Evolutionary conservation across 768 basidiomycete species (phyloP).

Genomic region (Pleurotus eryngii): DNA sequence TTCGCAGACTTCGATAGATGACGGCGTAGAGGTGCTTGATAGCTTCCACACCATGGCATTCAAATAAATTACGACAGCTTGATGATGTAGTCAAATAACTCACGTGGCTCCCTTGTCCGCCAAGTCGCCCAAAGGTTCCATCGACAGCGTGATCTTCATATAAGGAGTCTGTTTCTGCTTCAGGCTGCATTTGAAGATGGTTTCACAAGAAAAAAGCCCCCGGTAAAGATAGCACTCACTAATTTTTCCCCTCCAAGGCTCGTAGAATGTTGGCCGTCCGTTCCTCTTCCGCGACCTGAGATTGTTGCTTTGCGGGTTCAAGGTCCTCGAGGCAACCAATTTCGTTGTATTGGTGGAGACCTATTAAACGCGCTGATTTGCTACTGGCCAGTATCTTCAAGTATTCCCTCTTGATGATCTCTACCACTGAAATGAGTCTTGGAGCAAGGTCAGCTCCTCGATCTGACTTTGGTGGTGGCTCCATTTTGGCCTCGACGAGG

Average conservation of each 20-base stretch:
- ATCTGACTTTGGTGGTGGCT: not conserved
- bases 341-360: conserved; percentile 78
- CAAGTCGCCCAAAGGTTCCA: conserved; percentile 37
- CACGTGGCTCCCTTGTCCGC: conserved; percentile 48
- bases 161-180: conserved; percentile 58
- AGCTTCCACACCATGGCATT: conserved; percentile 31
- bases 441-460: conserved; percentile 43
- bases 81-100: conserved; percentile 14
- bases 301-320: conserved; percentile 16
- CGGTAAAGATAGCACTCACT: conserved; percentile 39
- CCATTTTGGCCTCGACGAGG: too few relatives aligned
- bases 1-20: conserved; percentile 58
- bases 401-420: conserved; percentile 84
- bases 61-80: not conserved
- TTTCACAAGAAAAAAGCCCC: conserved; percentile 5
- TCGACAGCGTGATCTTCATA: conserved; percentile 67
- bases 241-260: conserved; percentile 56
- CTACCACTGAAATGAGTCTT: conserved; percentile 71
- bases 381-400: conserved; percentile 47
- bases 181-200: conserved; percentile 31
- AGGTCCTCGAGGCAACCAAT: conserved; percentile 53
- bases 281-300: conserved; percentile 22
- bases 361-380: conserved; percentile 37
- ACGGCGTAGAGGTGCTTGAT: conserved; percentile 52
- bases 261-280: conserved; percentile 33